These are phyloP conservation scores for Wallacemonas sp. DNA, from an alignment of 208 protist species.

Conservation along the genomic window DNA sequence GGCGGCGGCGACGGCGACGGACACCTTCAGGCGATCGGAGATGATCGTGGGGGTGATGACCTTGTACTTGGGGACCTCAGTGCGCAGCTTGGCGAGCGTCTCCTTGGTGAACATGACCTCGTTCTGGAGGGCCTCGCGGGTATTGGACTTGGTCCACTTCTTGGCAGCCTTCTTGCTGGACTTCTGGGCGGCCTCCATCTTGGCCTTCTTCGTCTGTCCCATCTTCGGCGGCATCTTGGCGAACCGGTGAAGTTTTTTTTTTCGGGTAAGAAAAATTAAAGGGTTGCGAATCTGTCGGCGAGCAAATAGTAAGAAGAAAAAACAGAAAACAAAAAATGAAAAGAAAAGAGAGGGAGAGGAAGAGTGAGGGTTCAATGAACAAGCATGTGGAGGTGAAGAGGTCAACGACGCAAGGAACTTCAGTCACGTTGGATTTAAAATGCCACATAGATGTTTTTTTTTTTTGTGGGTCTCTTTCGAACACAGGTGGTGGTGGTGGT, in stretches of 20 bases:
- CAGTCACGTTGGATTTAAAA: too few relatives aligned
- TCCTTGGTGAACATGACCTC: slow-evolving; percentile 93
- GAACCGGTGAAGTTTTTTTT: neutral
- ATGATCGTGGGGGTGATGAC: slow-evolving; percentile 91
- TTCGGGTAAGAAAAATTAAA: slow-evolving; percentile 19
- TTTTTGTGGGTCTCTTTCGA: too few relatives aligned
- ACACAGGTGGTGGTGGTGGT: too few relatives aligned
- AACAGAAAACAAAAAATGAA: slow-evolving; percentile 7
- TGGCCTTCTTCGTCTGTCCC: slow-evolving; percentile 63
- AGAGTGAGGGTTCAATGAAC: neutral
- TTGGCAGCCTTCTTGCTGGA: slow-evolving; percentile 88
- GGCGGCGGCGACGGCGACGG: slow-evolving; percentile 79
- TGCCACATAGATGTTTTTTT: too few relatives aligned
- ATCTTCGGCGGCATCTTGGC: slow-evolving; percentile 68
- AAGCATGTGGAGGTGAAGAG: too few relatives aligned
- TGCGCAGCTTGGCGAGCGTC: slow-evolving; percentile 80
- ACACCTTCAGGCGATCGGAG: slow-evolving; percentile 89
- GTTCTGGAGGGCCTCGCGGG: slow-evolving; percentile 90
- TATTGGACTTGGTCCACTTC: slow-evolving; percentile 94
- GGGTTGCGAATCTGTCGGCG: neutral
- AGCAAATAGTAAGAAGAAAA: slow-evolving; percentile 17
- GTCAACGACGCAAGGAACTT: too few relatives aligned
- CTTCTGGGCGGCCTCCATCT: slow-evolving; percentile 59
- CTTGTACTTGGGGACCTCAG: slow-evolving; percentile 92
- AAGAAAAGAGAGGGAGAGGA: neutral